Conservation (phyloP, 2,329 filamentous ascomycete genomes). For the Pseudocercospora eumusae region DNA sequence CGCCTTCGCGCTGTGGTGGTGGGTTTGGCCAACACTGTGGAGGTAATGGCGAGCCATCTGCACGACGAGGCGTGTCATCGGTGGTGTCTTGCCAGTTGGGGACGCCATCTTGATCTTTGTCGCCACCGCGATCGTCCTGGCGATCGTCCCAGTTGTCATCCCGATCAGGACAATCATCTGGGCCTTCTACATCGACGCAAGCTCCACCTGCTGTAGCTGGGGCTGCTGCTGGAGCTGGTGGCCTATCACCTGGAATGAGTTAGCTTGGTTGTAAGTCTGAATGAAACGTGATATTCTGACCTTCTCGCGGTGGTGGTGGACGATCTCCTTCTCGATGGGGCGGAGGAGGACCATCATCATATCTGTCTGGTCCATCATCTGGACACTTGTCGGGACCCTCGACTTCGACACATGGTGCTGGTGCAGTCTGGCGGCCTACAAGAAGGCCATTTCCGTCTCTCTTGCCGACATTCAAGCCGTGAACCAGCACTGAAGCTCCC, state of each 20-base stretch:
- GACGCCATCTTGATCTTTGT: background rate
- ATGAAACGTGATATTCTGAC: no score
- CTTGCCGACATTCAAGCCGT: slow-evolving; percentile 13
- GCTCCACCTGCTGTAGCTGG: background rate
- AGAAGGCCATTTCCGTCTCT: slow-evolving; percentile 11
- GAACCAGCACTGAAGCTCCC: slow-evolving; percentile 14
- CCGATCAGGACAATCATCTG: slow-evolving; percentile 3
- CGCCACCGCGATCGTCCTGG: background rate
- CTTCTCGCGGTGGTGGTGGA: no score
- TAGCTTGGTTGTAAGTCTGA: background rate
- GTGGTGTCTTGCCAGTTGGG: background rate
- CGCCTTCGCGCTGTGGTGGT: background rate
- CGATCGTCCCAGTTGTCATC: slow-evolving; percentile 1
- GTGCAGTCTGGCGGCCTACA: background rate
- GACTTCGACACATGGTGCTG: background rate
- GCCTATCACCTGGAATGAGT: background rate
- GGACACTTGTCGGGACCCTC: background rate
- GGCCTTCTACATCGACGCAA: background rate
- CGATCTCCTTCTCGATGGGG: no score
- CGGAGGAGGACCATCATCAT: background rate
- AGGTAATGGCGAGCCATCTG: background rate
- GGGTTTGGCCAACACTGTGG: background rate
- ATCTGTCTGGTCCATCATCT: background rate
- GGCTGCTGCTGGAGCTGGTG: background rate
- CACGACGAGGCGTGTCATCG: background rate